Evolutionary conservation across 2,329 filamentous ascomycete genomes (phyloP).

Genomic region (Camillea tinctor): DNA sequence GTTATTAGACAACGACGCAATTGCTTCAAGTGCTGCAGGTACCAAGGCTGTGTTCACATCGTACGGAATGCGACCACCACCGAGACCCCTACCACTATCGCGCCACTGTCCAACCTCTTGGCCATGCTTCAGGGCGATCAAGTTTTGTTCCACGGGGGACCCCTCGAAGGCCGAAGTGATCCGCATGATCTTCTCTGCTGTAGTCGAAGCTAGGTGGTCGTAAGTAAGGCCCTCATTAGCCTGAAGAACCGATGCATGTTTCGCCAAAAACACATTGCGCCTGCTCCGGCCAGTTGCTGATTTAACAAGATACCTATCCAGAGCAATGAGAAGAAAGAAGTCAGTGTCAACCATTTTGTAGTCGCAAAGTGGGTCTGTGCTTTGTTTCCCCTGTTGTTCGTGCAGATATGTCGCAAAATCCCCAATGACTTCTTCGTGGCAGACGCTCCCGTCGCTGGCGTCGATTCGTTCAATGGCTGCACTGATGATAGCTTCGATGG

Average conservation of each 20-base stretch:
- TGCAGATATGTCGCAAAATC: slow-evolving; percentile 65
- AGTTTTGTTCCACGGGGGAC: slow-evolving; percentile 50
- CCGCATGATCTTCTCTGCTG: slow-evolving; percentile 58
- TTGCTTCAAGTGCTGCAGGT: slow-evolving; percentile 59
- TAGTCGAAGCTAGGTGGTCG: slow-evolving; percentile 48
- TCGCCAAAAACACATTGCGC: slow-evolving; percentile 36
- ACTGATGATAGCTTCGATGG: slow-evolving; percentile 60
- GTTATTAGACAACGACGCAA: slow-evolving; percentile 48
- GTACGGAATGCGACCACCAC: slow-evolving; percentile 62
- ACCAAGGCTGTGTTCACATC: slow-evolving; percentile 64
- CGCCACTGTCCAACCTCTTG: slow-evolving; percentile 62
- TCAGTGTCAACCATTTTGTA: slow-evolving; percentile 66
- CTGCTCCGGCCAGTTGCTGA: slow-evolving; percentile 41
- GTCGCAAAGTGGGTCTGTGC: slow-evolving; percentile 52
- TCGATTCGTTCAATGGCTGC: slow-evolving; percentile 62
- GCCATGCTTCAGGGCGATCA: slow-evolving; percentile 55
- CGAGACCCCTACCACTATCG: slow-evolving; percentile 59
- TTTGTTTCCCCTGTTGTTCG: slow-evolving; percentile 49
- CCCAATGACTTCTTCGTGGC: slow-evolving; percentile 64
- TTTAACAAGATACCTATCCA: slow-evolving; percentile 58
- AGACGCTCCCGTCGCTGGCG: slow-evolving; percentile 57
- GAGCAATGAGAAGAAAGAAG: slow-evolving; percentile 56
- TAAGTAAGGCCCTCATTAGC: slow-evolving; percentile 55
- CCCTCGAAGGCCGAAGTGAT: slow-evolving; percentile 53
- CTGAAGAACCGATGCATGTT: slow-evolving; percentile 46